Evolutionary conservation across 2,329 filamentous ascomycete genomes (phyloP).

Genomic region (Paradendryphiella salina): DNA sequence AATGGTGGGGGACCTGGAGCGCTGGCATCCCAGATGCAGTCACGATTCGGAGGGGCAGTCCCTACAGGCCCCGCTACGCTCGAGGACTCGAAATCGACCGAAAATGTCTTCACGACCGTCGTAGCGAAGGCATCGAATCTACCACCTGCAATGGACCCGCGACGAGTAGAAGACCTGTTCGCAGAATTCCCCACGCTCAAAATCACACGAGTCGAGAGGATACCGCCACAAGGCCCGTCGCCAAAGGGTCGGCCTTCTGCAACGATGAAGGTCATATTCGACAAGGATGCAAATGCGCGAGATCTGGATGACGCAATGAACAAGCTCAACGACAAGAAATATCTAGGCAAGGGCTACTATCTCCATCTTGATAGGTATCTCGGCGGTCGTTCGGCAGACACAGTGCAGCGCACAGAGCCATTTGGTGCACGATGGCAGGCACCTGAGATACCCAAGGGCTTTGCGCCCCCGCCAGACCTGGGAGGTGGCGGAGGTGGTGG

Average conservation of each 20-base stretch:
- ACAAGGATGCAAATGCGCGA: constrained; percentile 33
- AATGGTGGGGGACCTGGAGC: constrained; percentile 17
- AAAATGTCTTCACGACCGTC: constrained; percentile 36
- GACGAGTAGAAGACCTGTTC: constrained; percentile 37
- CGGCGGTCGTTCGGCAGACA: constrained; percentile 28
- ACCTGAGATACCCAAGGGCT: constrained; percentile 35
- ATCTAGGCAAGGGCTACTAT: constrained; percentile 41
- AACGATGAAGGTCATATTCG: constrained; percentile 41
- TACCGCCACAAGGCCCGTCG: constrained; percentile 27
- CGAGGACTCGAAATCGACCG: constrained; percentile 22
- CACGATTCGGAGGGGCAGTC: constrained; percentile 20
- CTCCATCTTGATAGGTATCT: constrained; percentile 42
- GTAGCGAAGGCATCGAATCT: constrained; percentile 42
- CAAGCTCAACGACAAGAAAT: constrained; percentile 41
- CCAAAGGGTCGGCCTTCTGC: constrained; percentile 28
- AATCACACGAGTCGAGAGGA: constrained; percentile 37
- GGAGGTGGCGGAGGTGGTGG: constrained; percentile 22
- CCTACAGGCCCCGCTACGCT: constrained; percentile 20
- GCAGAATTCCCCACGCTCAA: constrained; percentile 38
- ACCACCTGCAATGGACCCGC: constrained; percentile 31
- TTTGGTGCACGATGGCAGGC: constrained; percentile 40
- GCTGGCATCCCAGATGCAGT: constrained; percentile 18
- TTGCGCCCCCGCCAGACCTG: constrained; percentile 35
- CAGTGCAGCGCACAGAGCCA: constrained; percentile 30
- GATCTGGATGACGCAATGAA: constrained; percentile 41